Conservation (phyloP, 2,329 filamentous ascomycete species). For the Aspergillus oerlinghausenensis region DNA sequence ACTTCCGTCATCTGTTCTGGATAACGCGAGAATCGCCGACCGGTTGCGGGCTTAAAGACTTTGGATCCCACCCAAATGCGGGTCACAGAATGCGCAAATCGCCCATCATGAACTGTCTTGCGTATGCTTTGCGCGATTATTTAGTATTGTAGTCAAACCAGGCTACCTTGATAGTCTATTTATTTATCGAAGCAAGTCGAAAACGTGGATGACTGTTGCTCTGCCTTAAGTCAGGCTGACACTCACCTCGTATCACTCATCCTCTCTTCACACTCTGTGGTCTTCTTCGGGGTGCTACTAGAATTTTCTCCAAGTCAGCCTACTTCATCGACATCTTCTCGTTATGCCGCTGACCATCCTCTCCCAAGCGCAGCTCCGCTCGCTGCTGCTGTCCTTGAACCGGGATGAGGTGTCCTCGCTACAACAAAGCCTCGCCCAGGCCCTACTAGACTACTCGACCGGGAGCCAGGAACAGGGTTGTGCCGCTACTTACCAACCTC, state of each 20-base stretch:
- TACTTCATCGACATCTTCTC: background rate
- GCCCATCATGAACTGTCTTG: background rate
- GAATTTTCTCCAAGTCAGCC: background rate
- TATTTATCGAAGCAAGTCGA: background rate
- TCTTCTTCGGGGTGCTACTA: background rate
- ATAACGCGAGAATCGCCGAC: background rate
- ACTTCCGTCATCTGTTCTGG: background rate
- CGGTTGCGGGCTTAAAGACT: background rate
- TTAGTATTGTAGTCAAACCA: background rate
- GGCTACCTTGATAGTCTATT: background rate
- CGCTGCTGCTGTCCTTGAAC: slow-evolving; percentile 52
- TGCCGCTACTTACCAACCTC: slow-evolving; percentile 58
- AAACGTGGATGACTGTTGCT: background rate
- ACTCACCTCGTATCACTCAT: background rate
- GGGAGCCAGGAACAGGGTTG: slow-evolving; percentile 56
- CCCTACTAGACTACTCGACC: slow-evolving; percentile 62
- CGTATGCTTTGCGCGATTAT: background rate
- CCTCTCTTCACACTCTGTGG: background rate
- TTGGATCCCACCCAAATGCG: background rate
- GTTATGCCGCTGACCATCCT: slow-evolving; percentile 59
- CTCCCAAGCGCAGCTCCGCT: slow-evolving; percentile 52
- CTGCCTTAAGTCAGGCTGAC: background rate
- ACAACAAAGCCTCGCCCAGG: slow-evolving; percentile 55
- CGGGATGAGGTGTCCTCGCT: slow-evolving; percentile 55
- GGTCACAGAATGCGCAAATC: background rate